A percentile compares a stretch with the other conserved stretches of the same genome.
Evolutionary conservation across 1,139 yeast genomes (phyloP).

Genomic region (Yamadazyma oceani): DNA sequence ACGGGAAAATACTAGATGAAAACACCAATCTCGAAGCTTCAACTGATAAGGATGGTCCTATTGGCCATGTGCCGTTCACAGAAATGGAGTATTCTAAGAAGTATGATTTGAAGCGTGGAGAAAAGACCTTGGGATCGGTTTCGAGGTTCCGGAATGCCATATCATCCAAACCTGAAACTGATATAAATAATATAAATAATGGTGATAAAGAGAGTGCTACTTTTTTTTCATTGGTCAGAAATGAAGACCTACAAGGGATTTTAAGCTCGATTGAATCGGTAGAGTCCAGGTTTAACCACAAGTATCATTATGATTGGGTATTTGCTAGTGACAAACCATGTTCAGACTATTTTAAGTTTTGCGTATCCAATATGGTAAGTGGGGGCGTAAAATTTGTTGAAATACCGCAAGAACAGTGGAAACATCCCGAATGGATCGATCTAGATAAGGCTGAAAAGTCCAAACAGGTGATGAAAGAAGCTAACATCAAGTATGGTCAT

Average conservation of each 20-base stretch:
- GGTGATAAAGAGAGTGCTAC: constrained; percentile 44
- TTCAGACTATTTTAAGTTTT: constrained; percentile 54
- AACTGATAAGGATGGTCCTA: neutral
- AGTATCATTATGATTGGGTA: constrained; percentile 87
- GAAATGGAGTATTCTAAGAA: neutral
- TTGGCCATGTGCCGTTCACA: neutral
- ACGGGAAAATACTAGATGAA: too few species aligned
- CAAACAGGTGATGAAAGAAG: constrained; percentile 18
- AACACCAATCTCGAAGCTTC: neutral
- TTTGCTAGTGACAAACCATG: constrained; percentile 79
- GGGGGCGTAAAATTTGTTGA: constrained; percentile 65
- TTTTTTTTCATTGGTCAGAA: constrained; percentile 71
- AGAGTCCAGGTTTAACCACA: constrained; percentile 81
- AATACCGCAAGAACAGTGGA: constrained; percentile 49
- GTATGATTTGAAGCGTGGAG: neutral
- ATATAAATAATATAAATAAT: constrained; percentile 12
- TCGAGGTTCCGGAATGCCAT: neutral
- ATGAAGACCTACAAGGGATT: constrained; percentile 68
- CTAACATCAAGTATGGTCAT: constrained; percentile 69
- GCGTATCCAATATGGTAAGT: constrained; percentile 48
- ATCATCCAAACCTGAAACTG: neutral
- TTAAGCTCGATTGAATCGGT: constrained; percentile 63
- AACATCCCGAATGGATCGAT: constrained; percentile 30
- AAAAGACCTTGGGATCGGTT: constrained; percentile 6
- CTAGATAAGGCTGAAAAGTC: constrained; percentile 60